Evolutionary conservation across 352 stramenopile genomes (phyloP).

Genomic region (Pelagophyceae sp.): DNA sequence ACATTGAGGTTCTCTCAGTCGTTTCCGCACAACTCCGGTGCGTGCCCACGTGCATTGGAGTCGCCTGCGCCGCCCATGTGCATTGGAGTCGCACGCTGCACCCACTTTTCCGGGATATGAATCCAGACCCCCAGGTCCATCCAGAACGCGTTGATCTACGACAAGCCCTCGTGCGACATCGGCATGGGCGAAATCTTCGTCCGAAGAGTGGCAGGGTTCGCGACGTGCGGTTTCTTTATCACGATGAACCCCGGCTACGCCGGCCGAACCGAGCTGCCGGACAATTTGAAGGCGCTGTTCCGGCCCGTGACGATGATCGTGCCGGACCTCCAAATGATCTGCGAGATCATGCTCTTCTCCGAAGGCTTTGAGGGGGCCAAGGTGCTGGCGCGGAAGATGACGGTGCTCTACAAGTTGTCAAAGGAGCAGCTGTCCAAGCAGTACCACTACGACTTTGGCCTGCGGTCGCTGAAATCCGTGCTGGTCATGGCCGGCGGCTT

Average conservation of each 20-base stretch:
- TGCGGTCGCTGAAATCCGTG: slow-evolving; percentile 81
- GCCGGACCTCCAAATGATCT: slow-evolving; percentile 77
- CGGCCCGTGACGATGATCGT: slow-evolving; percentile 84
- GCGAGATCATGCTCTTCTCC: slow-evolving; percentile 85
- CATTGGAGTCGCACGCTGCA: no score
- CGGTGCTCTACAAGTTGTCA: slow-evolving; percentile 86
- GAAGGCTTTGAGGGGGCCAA: slow-evolving; percentile 81
- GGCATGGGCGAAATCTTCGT: slow-evolving; percentile 79
- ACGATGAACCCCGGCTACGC: slow-evolving; percentile 87
- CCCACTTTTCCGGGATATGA: slow-evolving; percentile 70
- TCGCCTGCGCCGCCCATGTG: no score
- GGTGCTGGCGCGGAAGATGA: slow-evolving; percentile 79
- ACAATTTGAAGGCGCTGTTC: slow-evolving; percentile 84
- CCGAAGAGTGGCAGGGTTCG: slow-evolving; percentile 77
- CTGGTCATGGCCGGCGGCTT: slow-evolving; percentile 82
- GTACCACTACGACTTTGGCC: slow-evolving; percentile 89
- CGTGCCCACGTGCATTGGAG: no score
- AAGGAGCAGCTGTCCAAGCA: slow-evolving; percentile 86
- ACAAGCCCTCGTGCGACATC: slow-evolving; percentile 77
- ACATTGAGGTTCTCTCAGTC: slow-evolving; percentile 77
- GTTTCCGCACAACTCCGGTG: slow-evolving; percentile 29
- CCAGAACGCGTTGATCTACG: slow-evolving; percentile 80
- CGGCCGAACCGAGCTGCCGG: slow-evolving; percentile 73
- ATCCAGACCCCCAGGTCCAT: no score
- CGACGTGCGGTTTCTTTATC: slow-evolving; percentile 85